Base-by-base conservation (phyloP, 164 flowering plant species). In the Annona squamosa region DNA sequence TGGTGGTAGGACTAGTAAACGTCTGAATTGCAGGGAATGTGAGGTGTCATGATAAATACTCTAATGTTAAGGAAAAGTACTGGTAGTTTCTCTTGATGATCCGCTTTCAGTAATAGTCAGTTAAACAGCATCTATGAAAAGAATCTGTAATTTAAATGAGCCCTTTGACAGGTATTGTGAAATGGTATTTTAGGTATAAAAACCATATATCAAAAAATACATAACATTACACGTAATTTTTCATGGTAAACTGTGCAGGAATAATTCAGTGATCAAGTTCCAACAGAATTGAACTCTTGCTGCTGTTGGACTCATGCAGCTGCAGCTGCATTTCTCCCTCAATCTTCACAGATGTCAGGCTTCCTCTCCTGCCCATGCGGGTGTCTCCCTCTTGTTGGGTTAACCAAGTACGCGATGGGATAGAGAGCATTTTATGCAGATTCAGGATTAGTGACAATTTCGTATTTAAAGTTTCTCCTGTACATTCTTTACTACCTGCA, bases 181-280 rank as follows among this genome's bases (percentile, higher is more conserved):
- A 26, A 26, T 26, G 37, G 37, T 26, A 26, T 26, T 26, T 26
- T 26, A 26, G 37, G 37, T 26, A 26, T 26, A 26, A 26, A 26
- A 26, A 26, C 37, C 37, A 26, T n/a, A 4, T 26, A 63, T 63
- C 18, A 26, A 63, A 16, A 63, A 63, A 16, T 63, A 5, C 65
- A 17, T 16, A 63, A 63, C 42, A 63, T 63, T 18, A 19, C 26
- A 2, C 18, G 18, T 2, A 63, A 63, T n/a, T 26, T 63, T n/a
- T 63, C 65, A 16, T 6, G 59, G 65, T 63, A 17, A 63, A 63
- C 65, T 17, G 3, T 63, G 65, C 65, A 63, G 65, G 65, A 63
- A 9, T 63, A 19, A 63, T 63, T 18, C 5, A 17, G 65, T 18
- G 65, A 63, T 17, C 3, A 63, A 63, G 5, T 63, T 17, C 65